phyloP scores from a whole-genome alignment of 2,329 filamentous ascomycete genomes.

The Exophiala viscosa region DNA sequence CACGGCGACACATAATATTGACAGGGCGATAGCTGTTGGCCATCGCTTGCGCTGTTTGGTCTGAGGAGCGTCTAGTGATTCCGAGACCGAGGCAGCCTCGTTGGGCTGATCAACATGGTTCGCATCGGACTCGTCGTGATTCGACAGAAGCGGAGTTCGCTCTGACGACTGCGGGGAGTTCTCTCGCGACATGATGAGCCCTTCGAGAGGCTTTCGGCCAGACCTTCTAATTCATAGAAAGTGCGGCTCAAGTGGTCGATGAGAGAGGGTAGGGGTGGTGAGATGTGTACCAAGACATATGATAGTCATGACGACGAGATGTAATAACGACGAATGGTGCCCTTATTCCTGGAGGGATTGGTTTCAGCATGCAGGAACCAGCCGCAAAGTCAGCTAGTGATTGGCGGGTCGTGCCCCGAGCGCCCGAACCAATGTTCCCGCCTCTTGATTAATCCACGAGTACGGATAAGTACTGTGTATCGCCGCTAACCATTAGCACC shows the following conservation, averaged over 20 bases:
- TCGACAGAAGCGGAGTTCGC: constrained; percentile 41
- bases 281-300: background rate
- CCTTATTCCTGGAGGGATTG: background rate
- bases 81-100: constrained; percentile 26
- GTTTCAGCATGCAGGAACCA: background rate
- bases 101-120: constrained; percentile 25
- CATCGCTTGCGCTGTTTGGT: constrained; percentile 53
- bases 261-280: background rate
- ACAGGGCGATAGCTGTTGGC: constrained; percentile 73
- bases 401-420: no score
- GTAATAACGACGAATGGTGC: background rate
- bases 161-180: constrained; percentile 39
- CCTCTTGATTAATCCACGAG: no score
- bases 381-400: background rate
- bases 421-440: no score
- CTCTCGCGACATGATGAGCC: constrained; percentile 24
- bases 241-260: background rate
- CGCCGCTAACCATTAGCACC: no score
- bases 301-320: background rate
- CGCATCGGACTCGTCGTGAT: constrained; percentile 34
- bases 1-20: constrained; percentile 59
- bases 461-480: no score
- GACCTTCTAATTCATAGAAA: background rate
- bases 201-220: background rate
- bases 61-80: constrained; percentile 19